Percentiles rank a stretch among this genome's conserved stretches.
phyloP scores from a whole-genome alignment of 2,329 filamentous ascomycete species.

The Penicillium sp. region DNA sequence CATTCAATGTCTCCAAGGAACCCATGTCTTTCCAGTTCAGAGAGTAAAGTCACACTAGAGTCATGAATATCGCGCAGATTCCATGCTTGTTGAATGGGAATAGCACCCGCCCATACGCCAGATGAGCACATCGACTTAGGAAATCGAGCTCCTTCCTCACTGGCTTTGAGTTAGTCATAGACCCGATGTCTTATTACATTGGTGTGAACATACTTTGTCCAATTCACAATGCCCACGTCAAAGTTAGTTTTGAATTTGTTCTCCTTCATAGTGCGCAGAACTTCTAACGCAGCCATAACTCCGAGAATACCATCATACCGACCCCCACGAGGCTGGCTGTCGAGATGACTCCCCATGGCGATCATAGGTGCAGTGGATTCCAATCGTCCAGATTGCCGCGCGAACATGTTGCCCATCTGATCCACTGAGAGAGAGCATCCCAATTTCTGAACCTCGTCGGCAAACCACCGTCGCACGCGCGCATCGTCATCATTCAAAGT shows the following conservation, averaged over 20 bases:
- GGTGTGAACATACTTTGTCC: constrained; percentile 52
- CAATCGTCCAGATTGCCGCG: constrained; percentile 18
- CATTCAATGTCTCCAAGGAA: constrained; percentile 60
- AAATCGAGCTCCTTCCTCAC: constrained; percentile 74
- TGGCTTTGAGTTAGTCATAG: constrained; percentile 30
- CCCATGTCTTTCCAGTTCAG: constrained; percentile 65
- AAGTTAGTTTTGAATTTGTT: constrained; percentile 63
- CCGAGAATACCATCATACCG: constrained; percentile 74
- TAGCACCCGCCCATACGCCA: constrained; percentile 68
- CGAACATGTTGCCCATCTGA: constrained; percentile 51
- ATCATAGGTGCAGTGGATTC: constrained; percentile 27
- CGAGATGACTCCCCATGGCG: constrained; percentile 48
- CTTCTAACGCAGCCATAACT: constrained; percentile 66
- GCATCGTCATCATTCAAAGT: constrained; percentile 68
- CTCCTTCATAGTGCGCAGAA: constrained; percentile 65
- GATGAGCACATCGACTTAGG: constrained; percentile 70
- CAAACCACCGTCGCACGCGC: constrained; percentile 67
- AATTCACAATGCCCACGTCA: constrained; percentile 67
- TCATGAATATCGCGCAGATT: constrained; percentile 58
- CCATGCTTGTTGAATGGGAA: constrained; percentile 60
- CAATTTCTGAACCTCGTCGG: constrained; percentile 55
- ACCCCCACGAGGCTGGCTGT: constrained; percentile 32
- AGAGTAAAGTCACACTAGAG: constrained; percentile 56
- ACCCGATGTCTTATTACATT: neutral
- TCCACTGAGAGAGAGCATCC: constrained; percentile 66